Conservation (phyloP, 2,329 filamentous ascomycete genomes). For the Monosporascus sp. region DNA sequence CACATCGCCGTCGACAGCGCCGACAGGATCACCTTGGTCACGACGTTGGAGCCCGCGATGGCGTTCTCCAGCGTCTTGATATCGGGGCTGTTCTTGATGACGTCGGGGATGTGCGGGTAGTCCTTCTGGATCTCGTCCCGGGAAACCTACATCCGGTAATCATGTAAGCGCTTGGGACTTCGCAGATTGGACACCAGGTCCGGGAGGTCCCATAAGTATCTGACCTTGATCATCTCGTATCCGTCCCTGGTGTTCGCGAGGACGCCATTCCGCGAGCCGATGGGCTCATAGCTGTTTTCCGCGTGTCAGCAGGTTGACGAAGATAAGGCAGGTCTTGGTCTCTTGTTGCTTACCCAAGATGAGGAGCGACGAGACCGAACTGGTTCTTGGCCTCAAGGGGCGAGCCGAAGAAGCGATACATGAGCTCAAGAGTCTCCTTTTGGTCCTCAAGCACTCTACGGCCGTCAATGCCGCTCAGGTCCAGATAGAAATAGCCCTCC, state of each 20-base stretch:
- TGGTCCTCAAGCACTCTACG: slow-evolving; percentile 47
- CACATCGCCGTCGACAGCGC: slow-evolving; percentile 43
- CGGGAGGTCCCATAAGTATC: not conserved
- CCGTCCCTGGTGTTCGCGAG: slow-evolving; percentile 43
- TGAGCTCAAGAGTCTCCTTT: slow-evolving; percentile 46
- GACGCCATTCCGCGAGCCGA: slow-evolving; percentile 44
- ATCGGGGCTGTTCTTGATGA: slow-evolving; percentile 44
- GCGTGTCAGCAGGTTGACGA: not conserved
- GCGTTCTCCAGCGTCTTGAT: slow-evolving; percentile 43
- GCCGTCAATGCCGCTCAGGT: slow-evolving; percentile 48
- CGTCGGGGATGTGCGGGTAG: slow-evolving; percentile 39
- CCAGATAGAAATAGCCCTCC: slow-evolving; percentile 52
- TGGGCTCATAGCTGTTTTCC: slow-evolving; percentile 38
- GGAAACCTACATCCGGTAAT: slow-evolving; percentile 26
- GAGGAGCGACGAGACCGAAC: slow-evolving; percentile 47
- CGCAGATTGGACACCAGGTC: too few relatives aligned
- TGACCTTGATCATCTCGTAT: slow-evolving; percentile 48
- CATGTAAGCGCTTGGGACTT: not conserved
- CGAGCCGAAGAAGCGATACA: slow-evolving; percentile 50
- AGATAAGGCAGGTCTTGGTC: not conserved
- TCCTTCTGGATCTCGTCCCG: slow-evolving; percentile 45
- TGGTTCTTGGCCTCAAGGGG: slow-evolving; percentile 52
- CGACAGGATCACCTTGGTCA: slow-evolving; percentile 46
- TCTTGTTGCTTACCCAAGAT: slow-evolving; percentile 38
- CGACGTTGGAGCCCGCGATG: slow-evolving; percentile 45